These are phyloP conservation scores for Aleurites moluccanus DNA, from an alignment of 441 rosid genomes.

Conservation along the genomic window DNA sequence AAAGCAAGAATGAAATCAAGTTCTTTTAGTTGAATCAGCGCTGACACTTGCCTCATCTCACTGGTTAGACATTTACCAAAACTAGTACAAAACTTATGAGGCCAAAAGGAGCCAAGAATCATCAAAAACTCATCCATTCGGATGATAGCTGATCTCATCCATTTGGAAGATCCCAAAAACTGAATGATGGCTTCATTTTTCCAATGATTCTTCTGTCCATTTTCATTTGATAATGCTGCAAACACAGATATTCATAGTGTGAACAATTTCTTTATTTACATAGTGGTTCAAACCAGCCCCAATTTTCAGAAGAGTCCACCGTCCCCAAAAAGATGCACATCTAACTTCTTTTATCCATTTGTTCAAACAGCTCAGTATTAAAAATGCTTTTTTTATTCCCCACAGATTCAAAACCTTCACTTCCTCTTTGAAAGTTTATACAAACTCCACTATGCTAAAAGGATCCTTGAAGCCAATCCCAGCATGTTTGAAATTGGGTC, in stretches of 20 bases:
- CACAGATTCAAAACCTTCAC: background rate
- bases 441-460: background rate
- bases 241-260: background rate
- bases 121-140: background rate
- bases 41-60: background rate
- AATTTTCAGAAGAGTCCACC: background rate
- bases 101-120: background rate
- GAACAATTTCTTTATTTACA: background rate
- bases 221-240: background rate
- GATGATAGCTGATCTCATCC: background rate
- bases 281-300: background rate
- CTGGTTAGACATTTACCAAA: background rate
- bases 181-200: background rate
- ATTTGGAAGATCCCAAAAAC: background rate
- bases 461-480: background rate
- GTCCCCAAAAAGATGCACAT: background rate
- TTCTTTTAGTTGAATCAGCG: background rate
- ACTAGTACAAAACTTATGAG: background rate
- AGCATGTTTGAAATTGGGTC: background rate
- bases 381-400: background rate
- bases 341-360: background rate
- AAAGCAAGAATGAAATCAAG: background rate
- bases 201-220: background rate
- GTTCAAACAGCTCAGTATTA: constrained; percentile 5
- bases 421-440: background rate